Conservation (phyloP, 805 yeast genomes). For the Zygotorulaspora chibaensis region DNA sequence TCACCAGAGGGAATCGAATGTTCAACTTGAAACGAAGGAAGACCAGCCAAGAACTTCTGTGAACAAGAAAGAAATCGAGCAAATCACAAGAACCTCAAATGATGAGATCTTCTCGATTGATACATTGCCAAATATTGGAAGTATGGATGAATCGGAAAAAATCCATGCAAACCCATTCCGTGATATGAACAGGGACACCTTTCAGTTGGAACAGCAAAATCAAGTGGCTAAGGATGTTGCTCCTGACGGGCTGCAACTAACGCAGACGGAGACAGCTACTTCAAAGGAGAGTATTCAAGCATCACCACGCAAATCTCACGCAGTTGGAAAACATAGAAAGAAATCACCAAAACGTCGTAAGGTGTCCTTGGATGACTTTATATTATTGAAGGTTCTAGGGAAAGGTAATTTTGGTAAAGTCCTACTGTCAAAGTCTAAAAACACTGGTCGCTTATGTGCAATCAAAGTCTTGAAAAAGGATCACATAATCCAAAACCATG, state of each 20-base stretch:
- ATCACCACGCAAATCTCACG: slow-evolving; percentile 27
- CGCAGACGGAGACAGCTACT: slow-evolving; percentile 5
- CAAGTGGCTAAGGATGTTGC: not conserved
- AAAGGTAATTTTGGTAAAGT: slow-evolving; percentile 99
- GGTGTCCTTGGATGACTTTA: slow-evolving; percentile 92
- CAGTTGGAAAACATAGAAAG: slow-evolving; percentile 24
- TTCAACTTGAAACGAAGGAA: slow-evolving; percentile 4
- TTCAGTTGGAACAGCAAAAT: slow-evolving; percentile 17
- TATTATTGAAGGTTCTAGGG: slow-evolving; percentile 90
- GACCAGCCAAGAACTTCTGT: slow-evolving; percentile 4
- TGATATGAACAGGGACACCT: slow-evolving; percentile 23
- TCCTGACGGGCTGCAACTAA: slow-evolving; percentile 4
- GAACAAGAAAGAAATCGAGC: slow-evolving; percentile 9
- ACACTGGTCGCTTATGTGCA: slow-evolving; percentile 79
- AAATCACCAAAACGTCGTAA: slow-evolving; percentile 48
- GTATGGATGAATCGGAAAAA: not conserved
- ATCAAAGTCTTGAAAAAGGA: slow-evolving; percentile 95
- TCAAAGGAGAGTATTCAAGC: slow-evolving; percentile 12
- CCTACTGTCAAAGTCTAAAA: slow-evolving; percentile 91
- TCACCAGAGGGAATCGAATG: slow-evolving; percentile 1
- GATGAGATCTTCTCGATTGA: slow-evolving; percentile 9
- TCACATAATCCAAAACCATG: slow-evolving; percentile 91
- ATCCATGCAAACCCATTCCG: slow-evolving; percentile 25
- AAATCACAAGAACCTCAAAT: slow-evolving; percentile 3
- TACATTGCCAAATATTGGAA: not conserved